Conservation (phyloP, 352 stramenopile species). For the Phytophthora parvispora region DNA sequence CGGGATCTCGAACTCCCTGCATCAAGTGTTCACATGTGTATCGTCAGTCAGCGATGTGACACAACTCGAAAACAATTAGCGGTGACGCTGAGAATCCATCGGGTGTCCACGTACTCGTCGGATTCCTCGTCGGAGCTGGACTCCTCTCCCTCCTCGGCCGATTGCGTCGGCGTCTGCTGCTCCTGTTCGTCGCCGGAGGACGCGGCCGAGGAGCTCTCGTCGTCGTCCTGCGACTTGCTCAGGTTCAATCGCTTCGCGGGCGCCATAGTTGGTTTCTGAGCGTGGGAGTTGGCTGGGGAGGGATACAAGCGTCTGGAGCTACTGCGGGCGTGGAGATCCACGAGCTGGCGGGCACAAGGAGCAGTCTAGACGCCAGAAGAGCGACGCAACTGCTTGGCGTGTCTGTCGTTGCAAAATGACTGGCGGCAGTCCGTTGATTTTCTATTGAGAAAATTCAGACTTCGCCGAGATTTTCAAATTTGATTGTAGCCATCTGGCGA, state of each 20-base stretch:
- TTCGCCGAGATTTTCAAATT: neutral
- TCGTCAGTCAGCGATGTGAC: neutral
- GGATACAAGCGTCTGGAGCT: slow-evolving; percentile 9
- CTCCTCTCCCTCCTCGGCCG: slow-evolving; percentile 26
- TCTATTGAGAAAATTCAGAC: neutral
- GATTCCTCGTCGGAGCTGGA: slow-evolving; percentile 63
- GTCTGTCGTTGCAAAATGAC: slow-evolving; percentile 24
- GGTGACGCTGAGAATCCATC: neutral
- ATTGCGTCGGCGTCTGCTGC: slow-evolving; percentile 20
- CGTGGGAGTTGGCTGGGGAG: slow-evolving; percentile 6
- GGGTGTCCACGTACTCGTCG: slow-evolving; percentile 50
- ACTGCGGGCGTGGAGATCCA: neutral
- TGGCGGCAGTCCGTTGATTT: slow-evolving; percentile 13
- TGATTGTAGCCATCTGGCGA: neutral
- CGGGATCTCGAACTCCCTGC: slow-evolving; percentile 86
- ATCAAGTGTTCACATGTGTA: slow-evolving; percentile 9
- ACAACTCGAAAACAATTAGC: slow-evolving; percentile 5
- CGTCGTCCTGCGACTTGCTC: slow-evolving; percentile 48
- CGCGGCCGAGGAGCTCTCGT: slow-evolving; percentile 47
- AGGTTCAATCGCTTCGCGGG: slow-evolving; percentile 74
- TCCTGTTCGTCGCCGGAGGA: slow-evolving; percentile 52
- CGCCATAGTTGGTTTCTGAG: slow-evolving; percentile 44
- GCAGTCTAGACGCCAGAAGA: slow-evolving; percentile 10
- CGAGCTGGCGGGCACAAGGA: neutral
- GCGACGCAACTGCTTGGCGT: neutral